Evolutionary conservation across 352 stramenopile species (phyloP).

Genomic region (Phytopythium helicoides): DNA sequence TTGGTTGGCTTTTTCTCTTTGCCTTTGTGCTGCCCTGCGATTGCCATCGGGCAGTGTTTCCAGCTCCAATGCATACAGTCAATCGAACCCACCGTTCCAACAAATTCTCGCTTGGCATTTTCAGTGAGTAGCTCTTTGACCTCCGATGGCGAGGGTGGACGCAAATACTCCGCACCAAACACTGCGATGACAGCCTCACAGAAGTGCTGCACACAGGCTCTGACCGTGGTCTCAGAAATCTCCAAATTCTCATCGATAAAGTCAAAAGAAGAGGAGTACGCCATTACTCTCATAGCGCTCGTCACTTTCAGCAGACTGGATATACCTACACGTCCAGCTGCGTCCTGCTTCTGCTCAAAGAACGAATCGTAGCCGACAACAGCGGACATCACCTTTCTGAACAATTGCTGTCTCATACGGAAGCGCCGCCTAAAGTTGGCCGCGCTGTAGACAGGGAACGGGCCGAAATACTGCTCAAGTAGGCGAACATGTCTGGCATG

Average conservation of each 20-base stretch:
- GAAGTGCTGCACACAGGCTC: neutral
- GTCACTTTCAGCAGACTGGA: neutral
- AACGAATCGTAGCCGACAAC: neutral
- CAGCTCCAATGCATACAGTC: slow-evolving; percentile 2
- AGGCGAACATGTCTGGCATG: neutral
- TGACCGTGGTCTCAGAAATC: neutral
- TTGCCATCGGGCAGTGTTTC: slow-evolving; percentile 1
- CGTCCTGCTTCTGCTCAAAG: neutral
- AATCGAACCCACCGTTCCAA: neutral
- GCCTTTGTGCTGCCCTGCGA: slow-evolving; percentile 1
- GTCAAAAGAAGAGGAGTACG: neutral
- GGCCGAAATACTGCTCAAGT: neutral
- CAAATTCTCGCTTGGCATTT: neutral
- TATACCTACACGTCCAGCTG: neutral
- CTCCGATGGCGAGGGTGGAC: neutral
- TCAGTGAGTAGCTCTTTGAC: neutral
- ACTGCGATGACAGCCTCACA: neutral
- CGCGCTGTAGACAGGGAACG: neutral
- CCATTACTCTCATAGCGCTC: neutral
- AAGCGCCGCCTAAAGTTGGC: neutral
- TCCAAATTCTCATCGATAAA: slow-evolving; percentile 2
- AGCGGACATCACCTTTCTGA: neutral
- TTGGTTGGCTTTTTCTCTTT: slow-evolving; percentile 16
- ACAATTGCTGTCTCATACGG: neutral
- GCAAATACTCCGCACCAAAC: neutral